These are phyloP conservation scores for Anisodus tanguticus DNA, from an alignment of 257 asterid genomes.

Conservation along the genomic window DNA sequence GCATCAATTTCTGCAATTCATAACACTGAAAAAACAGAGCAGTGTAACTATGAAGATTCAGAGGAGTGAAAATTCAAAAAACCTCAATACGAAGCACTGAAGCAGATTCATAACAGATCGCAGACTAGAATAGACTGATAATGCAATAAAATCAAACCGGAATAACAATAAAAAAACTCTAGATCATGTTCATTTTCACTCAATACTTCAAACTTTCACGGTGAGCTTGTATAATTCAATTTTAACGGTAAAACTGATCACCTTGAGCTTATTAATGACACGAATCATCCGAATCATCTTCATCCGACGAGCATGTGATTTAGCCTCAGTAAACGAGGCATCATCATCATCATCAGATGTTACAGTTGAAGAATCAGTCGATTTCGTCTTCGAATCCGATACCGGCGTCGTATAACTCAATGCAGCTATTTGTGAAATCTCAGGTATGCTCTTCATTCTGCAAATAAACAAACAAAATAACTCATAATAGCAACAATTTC, in stretches of 20 bases:
- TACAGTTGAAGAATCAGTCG: conserved; percentile 10
- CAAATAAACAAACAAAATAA: neutral
- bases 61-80: neutral
- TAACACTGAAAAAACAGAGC: neutral
- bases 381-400: neutral
- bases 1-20: neutral
- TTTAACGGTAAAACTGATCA: neutral
- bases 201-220: neutral
- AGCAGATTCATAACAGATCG: neutral
- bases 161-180: neutral
- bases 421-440: conserved; percentile 16
- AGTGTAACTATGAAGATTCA: neutral
- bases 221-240: neutral
- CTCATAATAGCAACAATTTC: neutral
- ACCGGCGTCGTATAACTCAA: neutral
- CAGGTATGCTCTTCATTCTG: conserved; percentile 37
- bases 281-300: conserved; percentile 27
- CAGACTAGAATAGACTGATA: neutral
- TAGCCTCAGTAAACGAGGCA: conserved; percentile 6
- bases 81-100: neutral
- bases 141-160: neutral
- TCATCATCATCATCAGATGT: conserved; percentile 21
- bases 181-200: neutral
- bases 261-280: conserved; percentile 14
- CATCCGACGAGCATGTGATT: conserved; percentile 3